A percentile compares a stretch with the other conserved stretches of the same genome.
Evolutionary conservation across 345 rosid genomes (phyloP).

Genomic region (Salix udensis): DNA sequence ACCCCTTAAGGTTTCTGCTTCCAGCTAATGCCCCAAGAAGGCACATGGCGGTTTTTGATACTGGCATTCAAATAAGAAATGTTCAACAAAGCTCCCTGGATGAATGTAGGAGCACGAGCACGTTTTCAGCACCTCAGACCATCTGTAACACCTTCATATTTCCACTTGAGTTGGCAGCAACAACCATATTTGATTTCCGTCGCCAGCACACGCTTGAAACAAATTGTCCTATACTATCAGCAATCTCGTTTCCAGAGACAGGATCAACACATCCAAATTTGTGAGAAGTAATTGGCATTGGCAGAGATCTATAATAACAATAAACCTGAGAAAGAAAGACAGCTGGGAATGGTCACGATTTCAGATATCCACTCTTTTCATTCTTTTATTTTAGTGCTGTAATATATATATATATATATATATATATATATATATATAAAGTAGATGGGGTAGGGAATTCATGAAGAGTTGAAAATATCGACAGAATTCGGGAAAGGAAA

Average conservation of each 20-base stretch:
- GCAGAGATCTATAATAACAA: conserved; percentile 12
- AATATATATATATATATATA: background rate
- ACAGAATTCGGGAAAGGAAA: background rate
- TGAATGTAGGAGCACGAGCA: background rate
- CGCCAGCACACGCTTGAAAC: conserved; percentile 26
- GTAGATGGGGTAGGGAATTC: too few species aligned
- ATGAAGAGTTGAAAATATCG: too few species aligned
- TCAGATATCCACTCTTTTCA: background rate
- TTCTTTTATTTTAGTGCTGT: background rate
- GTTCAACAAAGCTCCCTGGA: background rate
- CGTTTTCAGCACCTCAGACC: conserved; percentile 2
- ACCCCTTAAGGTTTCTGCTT: background rate
- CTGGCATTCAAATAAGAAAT: background rate
- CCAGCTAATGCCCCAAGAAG: background rate
- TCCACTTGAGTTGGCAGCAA: conserved; percentile 21
- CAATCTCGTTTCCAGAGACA: conserved; percentile 9
- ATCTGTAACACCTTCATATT: conserved; percentile 8
- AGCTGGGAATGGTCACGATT: background rate
- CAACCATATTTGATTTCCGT: conserved; percentile 15
- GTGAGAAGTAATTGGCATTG: conserved; percentile 22
- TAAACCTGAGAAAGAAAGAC: conserved; percentile 14
- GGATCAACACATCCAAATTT: conserved; percentile 11
- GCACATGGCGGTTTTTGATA: background rate
- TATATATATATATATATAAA: background rate
- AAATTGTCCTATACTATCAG: conserved; percentile 14